Percentiles rank a stretch among this genome's conserved stretches.
phyloP scores from a whole-genome alignment of 2,329 filamentous ascomycete genomes.

The Stagonosporopsis cucurbitacearum region DNA sequence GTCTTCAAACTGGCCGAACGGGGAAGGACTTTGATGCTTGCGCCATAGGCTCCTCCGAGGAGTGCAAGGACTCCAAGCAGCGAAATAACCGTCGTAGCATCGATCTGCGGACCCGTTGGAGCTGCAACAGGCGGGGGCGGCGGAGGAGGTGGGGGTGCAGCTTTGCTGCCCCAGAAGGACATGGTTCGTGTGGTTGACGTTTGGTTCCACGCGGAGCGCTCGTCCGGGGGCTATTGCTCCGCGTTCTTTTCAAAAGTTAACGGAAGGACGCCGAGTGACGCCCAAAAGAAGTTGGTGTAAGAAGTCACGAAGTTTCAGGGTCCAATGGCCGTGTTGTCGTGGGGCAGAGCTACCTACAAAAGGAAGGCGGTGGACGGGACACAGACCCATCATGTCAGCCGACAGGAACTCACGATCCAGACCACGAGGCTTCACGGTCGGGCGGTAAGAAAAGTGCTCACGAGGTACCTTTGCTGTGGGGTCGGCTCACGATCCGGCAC shows the following conservation, averaged over 20 bases:
- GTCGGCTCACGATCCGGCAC: conserved; percentile 13
- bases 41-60: conserved; percentile 60
- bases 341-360: conserved; percentile 20
- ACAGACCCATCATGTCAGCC: conserved; percentile 20
- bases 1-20: conserved; percentile 60
- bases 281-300: conserved; percentile 19
- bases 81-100: conserved; percentile 61
- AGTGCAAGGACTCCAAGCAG: conserved; percentile 62
- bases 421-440: conserved; percentile 28
- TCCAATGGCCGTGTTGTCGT: conserved; percentile 29
- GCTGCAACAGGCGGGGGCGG: conserved; percentile 61
- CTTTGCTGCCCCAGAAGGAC: conserved; percentile 35
- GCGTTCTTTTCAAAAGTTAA: conserved; percentile 3
- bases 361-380: conserved; percentile 35
- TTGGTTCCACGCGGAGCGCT: conserved; percentile 10
- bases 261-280: conserved; percentile 1
- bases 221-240: conserved; percentile 8
- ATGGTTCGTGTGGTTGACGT: conserved; percentile 13
- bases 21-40: conserved; percentile 60
- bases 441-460: conserved; percentile 26
- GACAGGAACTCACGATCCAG: conserved; percentile 40
- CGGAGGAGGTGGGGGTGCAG: conserved; percentile 62
- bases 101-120: conserved; percentile 55
- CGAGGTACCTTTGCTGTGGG: conserved; percentile 23
- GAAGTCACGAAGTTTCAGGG: conserved; percentile 23